A percentile compares a stretch with the other conserved stretches of the same genome.
These are phyloP conservation scores for Metschnikowia koreensis DNA, from an alignment of 805 yeast species.

Conservation along the genomic window DNA sequence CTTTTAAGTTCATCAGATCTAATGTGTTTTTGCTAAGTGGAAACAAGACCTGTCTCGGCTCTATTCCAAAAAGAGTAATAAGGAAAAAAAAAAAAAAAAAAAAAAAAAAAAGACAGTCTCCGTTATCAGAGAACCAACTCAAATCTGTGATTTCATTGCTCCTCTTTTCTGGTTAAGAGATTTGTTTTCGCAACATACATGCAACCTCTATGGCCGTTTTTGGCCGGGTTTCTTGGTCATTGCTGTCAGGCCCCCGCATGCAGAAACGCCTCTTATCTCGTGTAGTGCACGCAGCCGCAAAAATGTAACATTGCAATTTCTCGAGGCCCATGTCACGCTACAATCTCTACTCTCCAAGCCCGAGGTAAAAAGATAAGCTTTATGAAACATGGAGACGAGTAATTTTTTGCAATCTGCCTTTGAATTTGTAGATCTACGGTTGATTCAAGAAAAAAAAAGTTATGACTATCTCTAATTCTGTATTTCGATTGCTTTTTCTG, in stretches of 20 bases:
- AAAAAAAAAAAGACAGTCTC: too few relatives aligned
- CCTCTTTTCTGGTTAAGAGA: neutral
- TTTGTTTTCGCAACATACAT: neutral
- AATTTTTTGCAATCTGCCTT: too few relatives aligned
- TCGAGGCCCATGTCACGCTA: neutral
- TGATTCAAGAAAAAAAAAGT: too few relatives aligned
- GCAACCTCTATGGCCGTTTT: neutral
- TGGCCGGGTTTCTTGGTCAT: neutral
- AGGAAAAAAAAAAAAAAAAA: too few relatives aligned
- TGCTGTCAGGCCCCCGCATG: neutral
- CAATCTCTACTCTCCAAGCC: neutral
- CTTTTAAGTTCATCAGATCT: too few relatives aligned
- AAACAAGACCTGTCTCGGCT: too few relatives aligned
- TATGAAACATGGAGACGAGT: neutral
- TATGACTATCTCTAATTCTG: too few relatives aligned
- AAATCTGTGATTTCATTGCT: neutral
- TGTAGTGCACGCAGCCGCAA: neutral
- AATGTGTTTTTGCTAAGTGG: too few relatives aligned
- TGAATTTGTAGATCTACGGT: too few relatives aligned
- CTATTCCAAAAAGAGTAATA: too few relatives aligned
- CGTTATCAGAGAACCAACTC: neutral
- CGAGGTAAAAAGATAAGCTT: neutral
- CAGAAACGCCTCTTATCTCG: neutral
- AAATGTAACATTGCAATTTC: conserved; percentile 3
- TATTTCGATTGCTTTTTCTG: too few relatives aligned